phyloP scores from a whole-genome alignment of 805 yeast genomes.

The Barnettozyma populi region DNA sequence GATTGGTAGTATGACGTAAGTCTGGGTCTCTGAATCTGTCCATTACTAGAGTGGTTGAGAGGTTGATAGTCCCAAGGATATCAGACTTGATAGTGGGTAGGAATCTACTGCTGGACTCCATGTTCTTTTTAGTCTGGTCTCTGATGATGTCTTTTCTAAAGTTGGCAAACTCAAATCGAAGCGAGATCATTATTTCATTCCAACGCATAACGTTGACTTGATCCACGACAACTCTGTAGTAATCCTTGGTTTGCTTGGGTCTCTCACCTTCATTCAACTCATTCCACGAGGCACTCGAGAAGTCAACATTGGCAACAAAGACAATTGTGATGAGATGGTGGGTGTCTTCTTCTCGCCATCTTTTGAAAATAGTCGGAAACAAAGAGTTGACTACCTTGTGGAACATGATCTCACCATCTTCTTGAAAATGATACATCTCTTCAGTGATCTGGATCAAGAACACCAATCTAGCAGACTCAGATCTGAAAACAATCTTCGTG shows the following conservation, averaged over 20 bases:
- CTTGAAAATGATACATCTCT: constrained; percentile 99
- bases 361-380: constrained; percentile 80
- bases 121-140: constrained; percentile 35
- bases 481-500: constrained; percentile 80
- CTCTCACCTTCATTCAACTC: constrained; percentile 67
- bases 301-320: constrained; percentile 72
- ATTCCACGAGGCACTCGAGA: constrained; percentile 42
- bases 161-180: constrained; percentile 78
- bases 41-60: constrained; percentile 71
- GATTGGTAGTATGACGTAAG: constrained; percentile 84
- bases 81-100: constrained; percentile 90
- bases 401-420: constrained; percentile 90
- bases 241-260: constrained; percentile 64
- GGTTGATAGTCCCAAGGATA: constrained; percentile 76
- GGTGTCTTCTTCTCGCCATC: constrained; percentile 82
- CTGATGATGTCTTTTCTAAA: constrained; percentile 67
- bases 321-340: constrained; percentile 91
- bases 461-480: constrained; percentile 82
- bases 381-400: constrained; percentile 89
- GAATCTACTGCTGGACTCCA: constrained; percentile 39
- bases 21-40: constrained; percentile 82
- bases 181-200: constrained; percentile 86
- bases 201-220: constrained; percentile 85
- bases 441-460: constrained; percentile 83
- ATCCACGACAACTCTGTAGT: constrained; percentile 90